These are phyloP conservation scores for Rhodotorula graminis DNA, from an alignment of 768 basidiomycete genomes.

Conservation along the genomic window DNA sequence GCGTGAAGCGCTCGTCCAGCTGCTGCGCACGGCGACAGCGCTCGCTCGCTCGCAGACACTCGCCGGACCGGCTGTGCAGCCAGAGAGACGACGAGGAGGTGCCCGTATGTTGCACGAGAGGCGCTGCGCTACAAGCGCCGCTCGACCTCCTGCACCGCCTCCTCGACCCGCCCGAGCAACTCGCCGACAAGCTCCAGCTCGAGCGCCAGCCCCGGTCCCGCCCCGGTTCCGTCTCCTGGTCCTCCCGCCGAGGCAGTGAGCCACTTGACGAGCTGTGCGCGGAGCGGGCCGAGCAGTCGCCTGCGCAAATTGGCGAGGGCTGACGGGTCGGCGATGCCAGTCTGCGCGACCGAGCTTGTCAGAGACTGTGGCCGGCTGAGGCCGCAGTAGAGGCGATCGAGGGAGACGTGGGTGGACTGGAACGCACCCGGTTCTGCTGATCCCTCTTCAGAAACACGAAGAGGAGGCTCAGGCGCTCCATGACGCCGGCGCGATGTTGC, in stretches of 20 bases:
- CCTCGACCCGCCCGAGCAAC: not conserved
- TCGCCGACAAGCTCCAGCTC: not conserved
- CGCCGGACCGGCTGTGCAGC: too few species aligned
- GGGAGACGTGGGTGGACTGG: too few species aligned
- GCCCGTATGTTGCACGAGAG: too few species aligned
- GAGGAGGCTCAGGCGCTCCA: not conserved
- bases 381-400: too few species aligned
- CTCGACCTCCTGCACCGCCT: not conserved
- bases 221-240: too few species aligned
- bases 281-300: not conserved
- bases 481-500: not conserved
- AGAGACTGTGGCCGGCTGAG: too few species aligned
- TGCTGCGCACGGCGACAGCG: too few species aligned
- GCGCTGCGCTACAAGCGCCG: not conserved
- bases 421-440: not conserved
- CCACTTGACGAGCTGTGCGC: not conserved
- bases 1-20: too few species aligned
- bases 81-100: too few species aligned
- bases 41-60: too few species aligned
- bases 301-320: not conserved
- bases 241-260: not conserved
- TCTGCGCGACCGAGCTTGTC: not conserved
- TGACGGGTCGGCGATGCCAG: not conserved
- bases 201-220: not conserved
- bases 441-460: conserved; percentile 1